Percentiles rank a stretch among this genome's conserved stretches.
Evolutionary conservation across 805 yeast genomes (phyloP).

Genomic region (Candida taoyuanica): DNA sequence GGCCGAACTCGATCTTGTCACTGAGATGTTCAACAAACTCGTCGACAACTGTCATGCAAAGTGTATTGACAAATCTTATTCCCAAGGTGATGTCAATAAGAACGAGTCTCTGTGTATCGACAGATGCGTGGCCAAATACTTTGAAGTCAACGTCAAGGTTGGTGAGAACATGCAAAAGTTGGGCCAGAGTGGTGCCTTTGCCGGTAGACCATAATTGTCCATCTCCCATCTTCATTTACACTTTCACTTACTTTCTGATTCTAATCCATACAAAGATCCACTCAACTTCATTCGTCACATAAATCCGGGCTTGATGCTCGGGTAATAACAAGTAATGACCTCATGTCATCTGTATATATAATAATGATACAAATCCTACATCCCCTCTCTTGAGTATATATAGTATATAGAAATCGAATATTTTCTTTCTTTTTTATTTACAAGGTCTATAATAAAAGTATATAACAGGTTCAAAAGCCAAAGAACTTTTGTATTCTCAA

Average conservation of each 20-base stretch:
- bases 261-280: not conserved
- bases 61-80: constrained; percentile 65
- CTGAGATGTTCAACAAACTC: constrained; percentile 93
- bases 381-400: not conserved
- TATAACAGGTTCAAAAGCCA: constrained; percentile 45
- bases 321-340: not conserved
- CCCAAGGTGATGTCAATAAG: constrained; percentile 70
- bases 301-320: constrained; percentile 1
- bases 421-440: no score
- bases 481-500: constrained; percentile 62
- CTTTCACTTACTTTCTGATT: not conserved
- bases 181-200: constrained; percentile 40
- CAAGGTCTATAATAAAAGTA: no score
- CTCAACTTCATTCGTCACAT: not conserved
- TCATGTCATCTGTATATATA: not conserved
- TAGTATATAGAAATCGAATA: no score
- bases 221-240: not conserved
- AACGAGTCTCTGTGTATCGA: constrained; percentile 85
- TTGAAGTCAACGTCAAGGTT: constrained; percentile 89
- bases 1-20: constrained; percentile 94
- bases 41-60: constrained; percentile 86
- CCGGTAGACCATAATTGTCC: constrained; percentile 21
- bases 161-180: constrained; percentile 69
- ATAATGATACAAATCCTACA: not conserved
- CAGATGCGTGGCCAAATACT: constrained; percentile 93